Evolutionary conservation across 1,284 basidiomycete species (phyloP), one percentile per base, ranked within the genome.

Genomic region (Microbotryum silenes-acaulis): DNA sequence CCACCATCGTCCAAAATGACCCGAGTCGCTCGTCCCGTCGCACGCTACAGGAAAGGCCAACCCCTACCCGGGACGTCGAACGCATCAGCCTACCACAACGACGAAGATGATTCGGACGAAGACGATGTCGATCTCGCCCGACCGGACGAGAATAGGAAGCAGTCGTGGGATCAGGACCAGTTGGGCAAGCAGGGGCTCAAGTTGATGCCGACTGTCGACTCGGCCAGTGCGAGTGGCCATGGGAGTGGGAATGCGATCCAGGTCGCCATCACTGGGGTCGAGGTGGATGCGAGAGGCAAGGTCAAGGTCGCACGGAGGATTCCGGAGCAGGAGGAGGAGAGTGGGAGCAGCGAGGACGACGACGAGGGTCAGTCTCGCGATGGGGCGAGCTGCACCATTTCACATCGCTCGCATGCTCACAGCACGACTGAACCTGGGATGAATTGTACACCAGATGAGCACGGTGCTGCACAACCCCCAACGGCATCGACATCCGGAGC

Each of bases 241-340:
- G 56, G 56, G 14, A 52, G 58, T 7, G 66, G 44, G 12, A 61
- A 42, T 12, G 0, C 56, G 20, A 62, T 71, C 57, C 64, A 70
- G 44, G 70, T 74, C 47, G 61, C 65, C 54, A 56, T 69, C 9
- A 63, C 57, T 5, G 59, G 62, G 33, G 68, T 69, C 33, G 62
- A 68, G 57, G 71, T 69, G 14, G 70, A 67, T 29, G 55, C 60
- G 33, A 61, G 33, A n/a, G 71, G 62, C 2, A 54, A 62, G 51
- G 68, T 71, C 23, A 63, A 62, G 54, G 52, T 65, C 4, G 62
- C 55, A 8, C 61, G 69, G 12, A 62, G 49, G 55, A 63, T 61
- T 50, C 64, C 65, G 50, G 57, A 67, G 50, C 59, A 59, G 54
- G 66, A 66, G 50, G 9, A 56, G 21, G 55, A 51, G 29, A 27